Evolutionary conservation across 495 filamentous ascomycete genomes (phyloP), one percentile per base, ranked within the genome.

Genomic region (Penicillium fimorum): DNA sequence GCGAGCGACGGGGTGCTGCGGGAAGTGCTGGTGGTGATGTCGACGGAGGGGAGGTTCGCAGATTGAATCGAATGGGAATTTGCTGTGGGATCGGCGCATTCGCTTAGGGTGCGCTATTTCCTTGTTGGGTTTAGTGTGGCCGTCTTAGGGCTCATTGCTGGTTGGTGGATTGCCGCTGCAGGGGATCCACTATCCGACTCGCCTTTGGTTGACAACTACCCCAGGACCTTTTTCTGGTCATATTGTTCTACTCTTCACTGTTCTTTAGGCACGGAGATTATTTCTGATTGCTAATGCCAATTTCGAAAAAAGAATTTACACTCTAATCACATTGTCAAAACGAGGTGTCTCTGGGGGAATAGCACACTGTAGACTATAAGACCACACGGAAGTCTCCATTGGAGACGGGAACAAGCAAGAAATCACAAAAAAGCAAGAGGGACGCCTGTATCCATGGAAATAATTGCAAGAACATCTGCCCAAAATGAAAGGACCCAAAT

Each of bases 1-100:
- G 70, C 74, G 67, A 73, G 68, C 66, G 66, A 76, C 68, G 71
- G 65, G 67, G 65, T 70, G 66, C 73, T 71, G 63, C 66, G 69
- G 52, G 66, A 67, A 63, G 64, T 73, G 68, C 70, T 74, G 71
- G 68, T 70, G 66, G 63, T 57, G 61, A 53, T 56, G 66, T 69
- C 66, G 66, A 57, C 66, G 61, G 64, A 69, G 62, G 63, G 68
- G 58, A 71, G 65, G 56, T 67, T 67, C 68, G 68, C 62, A 60
- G 61, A 63, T 61, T 58, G 67, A 63, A 60, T 59, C 57, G 61
- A 64, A 61, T 64, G 64, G 62, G 70, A 70, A 69, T 72, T 73
- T 69, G 65, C 64, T 73, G 69, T 74, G 72, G 70, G 71, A 72
- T 75, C 68, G 68, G 64, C 57, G 44, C 13, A 25, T 66, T 76